Evolutionary conservation across 2,329 filamentous ascomycete species (phyloP), one percentile per base, ranked within the genome.

Genomic region (Ophiostoma sp.): DNA sequence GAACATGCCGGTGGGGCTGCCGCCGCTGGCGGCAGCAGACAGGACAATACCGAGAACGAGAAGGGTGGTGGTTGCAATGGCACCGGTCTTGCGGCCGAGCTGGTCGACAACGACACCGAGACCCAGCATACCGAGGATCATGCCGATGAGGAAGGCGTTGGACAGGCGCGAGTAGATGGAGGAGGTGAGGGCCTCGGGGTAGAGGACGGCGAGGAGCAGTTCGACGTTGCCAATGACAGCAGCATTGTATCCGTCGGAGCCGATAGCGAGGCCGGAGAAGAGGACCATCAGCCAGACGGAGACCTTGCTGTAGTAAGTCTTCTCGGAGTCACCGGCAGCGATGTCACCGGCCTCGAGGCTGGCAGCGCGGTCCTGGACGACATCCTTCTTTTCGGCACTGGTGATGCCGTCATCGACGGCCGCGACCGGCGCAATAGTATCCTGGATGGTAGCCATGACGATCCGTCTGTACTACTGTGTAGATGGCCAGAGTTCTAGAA

Each of bases 121-220:
- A 73, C 81, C 77, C 8, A 87, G 76, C 81, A 86, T 87, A 68
- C 85, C 85, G 68, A 86, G 77, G 70, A 86, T 85, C 76, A 84
- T 82, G 66, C 85, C 86, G 68, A 87, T 81, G 5, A 86, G 78
- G 72, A 83, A 85, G 2, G 85, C 81, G 73, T 87, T 87, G 57
- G 83, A 84, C 3, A 87, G 80, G 6, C 84, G 79, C 2, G 81
- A 79, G 74, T 83, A 83, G 74, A 85, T 83, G 13, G 78, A 74
- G 13, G 75, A 77, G 27, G 82, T 82, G 33, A 83, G 73, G 8
- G 76, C 77, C 4, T 83, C 78, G 2, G 81, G 80, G 74, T 83
- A 83, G 11, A 83, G 73, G 67, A 79, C 71, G 1, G 76, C 77
- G 27, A 82, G 76, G 1, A 83, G 74, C 5, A 82, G 76, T 68